Conservation (phyloP, 2,329 filamentous ascomycete species). For the Fusarium lyarnte region DNA sequence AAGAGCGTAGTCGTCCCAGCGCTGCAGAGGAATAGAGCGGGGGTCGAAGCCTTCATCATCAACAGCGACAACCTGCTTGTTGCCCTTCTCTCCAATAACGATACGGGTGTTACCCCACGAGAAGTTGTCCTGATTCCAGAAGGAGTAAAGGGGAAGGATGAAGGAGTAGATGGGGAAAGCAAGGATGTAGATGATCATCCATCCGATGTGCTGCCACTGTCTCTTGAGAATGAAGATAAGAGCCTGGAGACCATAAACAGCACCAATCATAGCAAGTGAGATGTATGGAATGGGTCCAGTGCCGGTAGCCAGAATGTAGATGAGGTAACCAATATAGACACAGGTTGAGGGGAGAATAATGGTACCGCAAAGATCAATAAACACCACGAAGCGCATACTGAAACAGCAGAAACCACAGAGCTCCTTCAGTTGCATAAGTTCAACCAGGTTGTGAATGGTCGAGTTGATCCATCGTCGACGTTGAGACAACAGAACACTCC, state of each 20-base stretch:
- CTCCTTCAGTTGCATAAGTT: conserved; percentile 89
- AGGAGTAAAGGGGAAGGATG: conserved; percentile 91
- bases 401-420: conserved; percentile 99
- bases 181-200: conserved; percentile 99
- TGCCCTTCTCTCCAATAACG: conserved; percentile 92
- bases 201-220: conserved; percentile 98
- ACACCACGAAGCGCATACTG: conserved; percentile 96
- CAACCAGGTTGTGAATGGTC: conserved; percentile 94
- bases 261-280: conserved; percentile 88
- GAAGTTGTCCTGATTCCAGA: conserved; percentile 99
- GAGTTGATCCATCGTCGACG: conserved; percentile 99
- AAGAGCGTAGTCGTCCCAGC: conserved; percentile 96
- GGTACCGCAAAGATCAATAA: conserved; percentile 93
- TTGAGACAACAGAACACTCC: conserved; percentile 95
- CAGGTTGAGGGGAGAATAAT: conserved; percentile 91
- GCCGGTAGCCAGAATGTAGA: conserved; percentile 78
- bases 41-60: conserved; percentile 90
- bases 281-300: conserved; percentile 83
- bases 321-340: conserved; percentile 85
- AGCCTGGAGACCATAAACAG: conserved; percentile 94
- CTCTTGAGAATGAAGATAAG: conserved; percentile 96
- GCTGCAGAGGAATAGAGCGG: conserved; percentile 89
- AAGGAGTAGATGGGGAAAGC: conserved; percentile 96
- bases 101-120: conserved; percentile 98
- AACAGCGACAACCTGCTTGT: conserved; percentile 88